Evolutionary conservation across 2,329 filamentous ascomycete genomes (phyloP), one percentile per base, ranked within the genome.

Genomic region (Aspergillus fumigatus): DNA sequence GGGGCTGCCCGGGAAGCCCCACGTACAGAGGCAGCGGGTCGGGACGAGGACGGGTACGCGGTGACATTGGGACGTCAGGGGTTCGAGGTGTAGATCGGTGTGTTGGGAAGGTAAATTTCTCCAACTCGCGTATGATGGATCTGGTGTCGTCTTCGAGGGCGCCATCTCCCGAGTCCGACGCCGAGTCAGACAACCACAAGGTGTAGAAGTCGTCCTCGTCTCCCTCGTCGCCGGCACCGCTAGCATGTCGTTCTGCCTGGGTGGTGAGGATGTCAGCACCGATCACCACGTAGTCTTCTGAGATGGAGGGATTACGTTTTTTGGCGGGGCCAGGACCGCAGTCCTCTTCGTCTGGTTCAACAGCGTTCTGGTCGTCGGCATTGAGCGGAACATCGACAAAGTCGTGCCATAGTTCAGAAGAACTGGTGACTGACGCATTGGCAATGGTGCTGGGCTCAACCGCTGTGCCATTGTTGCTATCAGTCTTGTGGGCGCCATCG

Each of bases 401-500:
- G 1, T 45, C 41, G 4, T 23, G n/a, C n/a, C 19, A 23, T 23
- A 9, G 8, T n/a, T 19, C 41, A 2, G n/a, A 3, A 19, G n/a
- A 19, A 19, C n/a, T 45, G 8, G 5, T 7, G 5, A n/a, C 19
- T 3, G 19, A 23, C 19, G 19, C 9, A 14, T 45, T 19, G 8
- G 7, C 3, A 3, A 10, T 19, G 8, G 41, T 11, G 41, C 3
- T 26, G 1, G 80, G 70, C 0, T 82, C 83, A 67, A 79, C 80
- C 0, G 70, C 79, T 0, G 58, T 79, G 2, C 80, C 80, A 3
- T 75, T 73, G 0, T 51, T 78, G 3, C 69, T 80, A 1, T 38
- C 32, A 3, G 43, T 7, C 4, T 21, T 47, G 23, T 4, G 21
- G 9, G 17, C 43, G 5, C 21, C 25, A 9, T 49, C 26, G 7